Conservation (phyloP, 495 filamentous ascomycete species). For the Saxophila tyrrhenica region DNA sequence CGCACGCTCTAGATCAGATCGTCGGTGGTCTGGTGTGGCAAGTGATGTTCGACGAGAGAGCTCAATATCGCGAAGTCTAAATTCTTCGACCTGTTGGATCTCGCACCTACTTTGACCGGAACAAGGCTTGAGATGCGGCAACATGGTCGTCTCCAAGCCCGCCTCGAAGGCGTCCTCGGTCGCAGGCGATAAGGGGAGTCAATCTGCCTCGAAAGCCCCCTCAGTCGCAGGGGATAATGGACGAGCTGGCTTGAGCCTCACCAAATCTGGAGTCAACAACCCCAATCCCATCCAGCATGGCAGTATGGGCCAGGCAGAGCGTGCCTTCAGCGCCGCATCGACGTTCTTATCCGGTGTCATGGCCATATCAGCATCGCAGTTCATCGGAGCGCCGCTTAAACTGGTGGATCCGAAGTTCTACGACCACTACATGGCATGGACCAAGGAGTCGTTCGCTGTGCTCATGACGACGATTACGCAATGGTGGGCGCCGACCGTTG, state of each 20-base stretch:
- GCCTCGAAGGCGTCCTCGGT: background rate
- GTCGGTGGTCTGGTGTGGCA: background rate
- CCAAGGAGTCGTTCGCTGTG: conserved; percentile 35
- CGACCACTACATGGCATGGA: conserved; percentile 34
- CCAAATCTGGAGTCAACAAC: conserved; percentile 26
- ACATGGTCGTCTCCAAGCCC: background rate
- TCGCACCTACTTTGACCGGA: background rate
- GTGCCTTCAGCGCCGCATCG: conserved; percentile 30
- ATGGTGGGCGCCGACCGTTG: conserved; percentile 32
- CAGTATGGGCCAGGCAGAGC: conserved; percentile 29
- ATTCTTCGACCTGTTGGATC: background rate
- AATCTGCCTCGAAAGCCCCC: background rate
- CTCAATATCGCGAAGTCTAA: background rate
- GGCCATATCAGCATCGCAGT: conserved; percentile 33
- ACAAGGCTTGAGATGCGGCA: background rate
- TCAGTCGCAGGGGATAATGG: background rate
- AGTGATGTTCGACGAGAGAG: background rate
- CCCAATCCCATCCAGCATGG: conserved; percentile 30
- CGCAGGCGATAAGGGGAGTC: background rate
- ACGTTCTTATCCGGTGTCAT: conserved; percentile 31
- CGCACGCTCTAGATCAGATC: background rate
- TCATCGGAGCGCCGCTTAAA: conserved; percentile 32
- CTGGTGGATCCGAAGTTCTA: conserved; percentile 32
- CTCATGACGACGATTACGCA: conserved; percentile 33
- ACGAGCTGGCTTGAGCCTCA: conserved; percentile 23